Evolutionary conservation across 352 stramenopile genomes (phyloP).

Genomic region (Phytophthora cajani): DNA sequence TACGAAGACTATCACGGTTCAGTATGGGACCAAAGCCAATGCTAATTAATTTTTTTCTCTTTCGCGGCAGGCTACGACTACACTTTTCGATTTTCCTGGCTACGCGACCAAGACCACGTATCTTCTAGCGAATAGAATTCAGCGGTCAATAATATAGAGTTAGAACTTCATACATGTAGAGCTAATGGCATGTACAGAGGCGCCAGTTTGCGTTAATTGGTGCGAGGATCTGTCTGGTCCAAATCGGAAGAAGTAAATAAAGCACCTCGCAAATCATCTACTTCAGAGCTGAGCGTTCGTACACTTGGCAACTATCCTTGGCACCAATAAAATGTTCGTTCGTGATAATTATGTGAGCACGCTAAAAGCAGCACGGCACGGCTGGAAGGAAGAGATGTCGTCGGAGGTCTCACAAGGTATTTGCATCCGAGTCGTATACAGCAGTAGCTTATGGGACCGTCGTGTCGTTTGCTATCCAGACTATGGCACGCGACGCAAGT

Average conservation of each 20-base stretch:
- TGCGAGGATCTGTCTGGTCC: too few species aligned
- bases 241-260: too few species aligned
- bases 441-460: background rate
- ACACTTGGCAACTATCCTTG: background rate
- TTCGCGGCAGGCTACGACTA: conserved; percentile 35
- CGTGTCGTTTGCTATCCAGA: background rate
- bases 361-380: background rate
- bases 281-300: too few species aligned
- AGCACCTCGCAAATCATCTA: too few species aligned
- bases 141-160: too few species aligned
- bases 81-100: conserved; percentile 44
- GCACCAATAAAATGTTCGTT: background rate
- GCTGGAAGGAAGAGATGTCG: background rate
- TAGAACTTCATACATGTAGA: too few species aligned
- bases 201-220: too few species aligned
- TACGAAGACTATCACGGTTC: background rate
- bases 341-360: background rate
- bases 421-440: background rate
- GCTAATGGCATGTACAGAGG: too few species aligned
- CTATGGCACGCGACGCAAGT: conserved; percentile 7
- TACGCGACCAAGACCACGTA: conserved; percentile 3
- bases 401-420: background rate
- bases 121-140: background rate
- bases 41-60: background rate
- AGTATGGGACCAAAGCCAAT: too few species aligned